phyloP scores from a whole-genome alignment of 305 asterid species.

The Euphrasia arctica region DNA sequence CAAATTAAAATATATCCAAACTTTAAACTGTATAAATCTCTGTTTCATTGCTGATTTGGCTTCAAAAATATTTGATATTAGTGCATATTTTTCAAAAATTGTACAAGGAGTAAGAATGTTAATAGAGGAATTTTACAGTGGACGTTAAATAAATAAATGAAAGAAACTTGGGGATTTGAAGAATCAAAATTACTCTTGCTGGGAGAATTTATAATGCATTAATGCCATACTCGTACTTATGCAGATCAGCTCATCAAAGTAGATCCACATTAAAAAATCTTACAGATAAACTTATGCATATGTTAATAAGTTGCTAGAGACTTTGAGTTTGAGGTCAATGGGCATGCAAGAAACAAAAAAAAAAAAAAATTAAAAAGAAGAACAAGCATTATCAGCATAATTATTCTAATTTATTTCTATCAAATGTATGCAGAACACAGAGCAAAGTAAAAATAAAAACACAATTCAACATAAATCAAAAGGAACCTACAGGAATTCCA shows the following conservation, averaged over 20 bases:
- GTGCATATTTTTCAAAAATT: neutral
- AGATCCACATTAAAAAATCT: constrained; percentile 4
- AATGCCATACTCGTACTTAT: neutral
- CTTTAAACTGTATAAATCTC: neutral
- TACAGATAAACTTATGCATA: neutral
- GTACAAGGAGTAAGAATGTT: neutral
- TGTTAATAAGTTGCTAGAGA: neutral
- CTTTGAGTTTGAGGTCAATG: constrained; percentile 6
- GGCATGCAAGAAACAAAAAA: neutral
- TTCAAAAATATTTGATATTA: neutral
- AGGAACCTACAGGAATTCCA: constrained; percentile 74
- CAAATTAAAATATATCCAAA: neutral
- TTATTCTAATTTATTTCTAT: neutral
- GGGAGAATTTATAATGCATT: neutral
- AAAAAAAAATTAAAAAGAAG: neutral
- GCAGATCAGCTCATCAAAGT: neutral
- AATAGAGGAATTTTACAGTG: neutral
- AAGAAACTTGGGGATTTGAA: neutral
- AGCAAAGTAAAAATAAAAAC: constrained; percentile 10
- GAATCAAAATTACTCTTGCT: constrained; percentile 1
- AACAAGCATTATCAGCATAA: neutral
- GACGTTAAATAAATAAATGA: neutral
- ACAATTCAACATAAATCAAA: constrained; percentile 11
- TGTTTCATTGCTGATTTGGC: neutral
- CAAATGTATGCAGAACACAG: neutral